Evolutionary conservation across 1,284 basidiomycete genomes (phyloP), one percentile per base, ranked within the genome.

Genomic region (Naganishia liquefaciens): DNA sequence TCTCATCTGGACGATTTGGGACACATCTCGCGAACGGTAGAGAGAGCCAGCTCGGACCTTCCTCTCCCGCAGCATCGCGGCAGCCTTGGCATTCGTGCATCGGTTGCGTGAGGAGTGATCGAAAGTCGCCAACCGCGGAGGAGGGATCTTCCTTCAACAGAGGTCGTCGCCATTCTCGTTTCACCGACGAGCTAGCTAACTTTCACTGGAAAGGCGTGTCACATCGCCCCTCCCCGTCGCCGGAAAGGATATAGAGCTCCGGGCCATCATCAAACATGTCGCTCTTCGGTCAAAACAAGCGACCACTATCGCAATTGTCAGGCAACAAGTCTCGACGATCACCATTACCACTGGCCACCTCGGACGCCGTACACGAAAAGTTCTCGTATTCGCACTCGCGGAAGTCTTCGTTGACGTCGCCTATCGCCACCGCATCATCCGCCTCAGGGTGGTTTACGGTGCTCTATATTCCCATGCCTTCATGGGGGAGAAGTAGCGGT

Each of bases 241-340:
- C 21, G 21, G 47, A 21, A 27, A 4, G 25, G 4, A 28, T 27
- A 6, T 25, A 27, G 4, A 21, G 23, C 13, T 25, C 21, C n/a
- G 43, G 19, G 43, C 21, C 5, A 49, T 27, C 47, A 25, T 53
- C 21, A 7, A 69, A 25, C 46, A 80, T 80, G 79, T 79, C 79
- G 33, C 73, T 80, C 33, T 80, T 80, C 63, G 77, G 79, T 19
- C 77, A 79, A 50, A 72, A 75, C 28, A 79, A 77, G n/a, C 75
- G 76, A 54, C 65, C 70, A 64, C 72, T 50, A 61, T 71, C 63
- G 28, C 57, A 68, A 65, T 33, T 68, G 27, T 75, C 76, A 66
- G 67, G 71, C 25, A 57, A 47, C 55, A 52, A 47, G 46, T 27
- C 47, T n/a, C 71, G 76, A 13, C 72, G 76, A 25, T 78, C 78